Evolutionary conservation across 441 rosid genomes (phyloP).

Genomic region (Aquilaria agallochum): DNA sequence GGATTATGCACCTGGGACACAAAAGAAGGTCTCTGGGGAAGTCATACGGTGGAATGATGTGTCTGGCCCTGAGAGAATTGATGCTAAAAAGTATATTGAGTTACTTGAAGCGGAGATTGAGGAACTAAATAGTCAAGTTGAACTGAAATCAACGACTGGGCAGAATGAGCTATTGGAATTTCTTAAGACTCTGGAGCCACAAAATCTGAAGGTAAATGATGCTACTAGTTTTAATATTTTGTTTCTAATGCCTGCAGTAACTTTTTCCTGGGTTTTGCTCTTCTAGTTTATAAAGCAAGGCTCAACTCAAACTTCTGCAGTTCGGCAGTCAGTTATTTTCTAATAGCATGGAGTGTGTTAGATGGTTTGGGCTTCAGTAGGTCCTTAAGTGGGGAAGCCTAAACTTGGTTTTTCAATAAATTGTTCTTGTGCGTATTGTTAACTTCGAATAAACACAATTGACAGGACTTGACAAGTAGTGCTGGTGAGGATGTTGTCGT

Average conservation of each 20-base stretch:
- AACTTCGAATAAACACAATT: constrained; percentile 8
- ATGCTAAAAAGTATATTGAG: constrained; percentile 90
- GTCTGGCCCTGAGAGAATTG: constrained; percentile 87
- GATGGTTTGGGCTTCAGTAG: too few relatives aligned
- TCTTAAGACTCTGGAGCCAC: constrained; percentile 92
- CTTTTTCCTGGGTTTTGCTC: background rate
- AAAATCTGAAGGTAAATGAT: constrained; percentile 75
- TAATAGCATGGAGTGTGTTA: background rate
- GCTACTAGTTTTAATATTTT: constrained; percentile 3
- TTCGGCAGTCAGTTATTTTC: background rate
- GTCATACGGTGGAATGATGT: constrained; percentile 88
- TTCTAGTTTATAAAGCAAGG: background rate
- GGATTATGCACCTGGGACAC: constrained; percentile 89
- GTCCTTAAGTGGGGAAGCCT: too few relatives aligned
- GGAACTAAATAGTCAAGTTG: constrained; percentile 79
- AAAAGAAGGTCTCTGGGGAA: constrained; percentile 93
- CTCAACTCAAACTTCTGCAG: too few relatives aligned
- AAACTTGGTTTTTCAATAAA: background rate
- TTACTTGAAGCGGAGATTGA: constrained; percentile 94
- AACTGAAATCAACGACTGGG: constrained; percentile 56
- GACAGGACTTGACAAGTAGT: constrained; percentile 85
- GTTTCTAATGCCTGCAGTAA: constrained; percentile 5
- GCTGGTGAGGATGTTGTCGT: constrained; percentile 93
- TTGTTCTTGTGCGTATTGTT: constrained; percentile 3
- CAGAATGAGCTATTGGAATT: constrained; percentile 84